Base-by-base conservation (phyloP, 352 stramenopile species). In the Phytophthora hybrid region DNA sequence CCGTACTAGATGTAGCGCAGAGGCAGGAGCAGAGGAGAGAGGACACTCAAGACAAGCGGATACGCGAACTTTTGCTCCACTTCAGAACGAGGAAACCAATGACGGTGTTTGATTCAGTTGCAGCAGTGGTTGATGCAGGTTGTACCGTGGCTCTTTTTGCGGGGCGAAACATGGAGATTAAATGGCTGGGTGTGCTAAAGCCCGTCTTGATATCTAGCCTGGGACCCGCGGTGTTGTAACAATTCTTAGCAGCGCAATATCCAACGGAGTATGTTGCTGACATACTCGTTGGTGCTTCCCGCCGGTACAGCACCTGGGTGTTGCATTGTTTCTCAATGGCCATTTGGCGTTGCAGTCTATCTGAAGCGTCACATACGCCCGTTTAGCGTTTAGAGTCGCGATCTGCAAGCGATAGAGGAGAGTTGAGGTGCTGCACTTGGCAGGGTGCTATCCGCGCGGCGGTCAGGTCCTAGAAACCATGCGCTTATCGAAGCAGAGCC, bases 1-100 rank as follows among this genome's bases (percentile, higher is more conserved):
- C 81, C 83, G 59, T 96, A 95, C 80, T 95, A 92, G 68, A 78
- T 53, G 66, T 76, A 73, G 46, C 73, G 52, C 62, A 71, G 31
- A 65, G 71, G 54, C 52, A 76, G 59, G 59, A 49, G 46, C 59
- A 73, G 54, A 65, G 26, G 31, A 61, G 61, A 39, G 6, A 26
- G 49, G 32, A 52, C 26, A 63, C 18, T 63, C 51, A 71, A 60
- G 39, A 57, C 54, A 65, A 46, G 46, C 51, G 26, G 3, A 70
- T 46, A 69, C 34, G 32, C 55, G 58, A 41, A 31, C 7, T 67
- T 70, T 73, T 71, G 52, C 61, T 68, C 52, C 21, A 76, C 29
- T 69, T 55, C 39, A 56, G 21, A 59, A 14, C 1, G 26, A 46
- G 26, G 4, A 31, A n/a, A 53, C 16, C 5, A 49, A 56, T 1